Base-by-base conservation (phyloP, 2,329 filamentous ascomycete species). In the Epicoccum nigrum region DNA sequence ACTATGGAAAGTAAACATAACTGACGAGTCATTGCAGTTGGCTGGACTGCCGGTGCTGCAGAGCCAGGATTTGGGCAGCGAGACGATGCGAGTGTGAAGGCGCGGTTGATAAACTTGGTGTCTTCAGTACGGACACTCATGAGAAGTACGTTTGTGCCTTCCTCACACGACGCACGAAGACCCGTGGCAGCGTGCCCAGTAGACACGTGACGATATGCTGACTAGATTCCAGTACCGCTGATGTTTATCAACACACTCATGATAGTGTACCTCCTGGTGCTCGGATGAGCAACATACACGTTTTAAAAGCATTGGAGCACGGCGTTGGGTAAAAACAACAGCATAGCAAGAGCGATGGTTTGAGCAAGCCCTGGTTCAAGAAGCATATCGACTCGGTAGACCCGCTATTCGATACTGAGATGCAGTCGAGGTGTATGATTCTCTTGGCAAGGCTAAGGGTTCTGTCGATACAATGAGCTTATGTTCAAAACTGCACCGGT, bases 41-140 rank as follows among this genome's bases (percentile, higher is more conserved):
- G 92, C 70, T 92, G 93, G 83, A 92, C 82, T 44, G 78, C 79
- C 35, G 76, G 76, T 43, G 78, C 82, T 28, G 43, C 49, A 40
- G 91, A 96, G 62, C 87, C 90, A 1, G 86, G 86, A 32, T 96
- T 96, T 72, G 91, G 86, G 60, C 81, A 67, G 67, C 79, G 81
- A 60, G 83, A 89, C 63, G 89, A 90, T 62, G 83, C 86, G 59
- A 92, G 90, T 74, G 82, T 96, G 65, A 93, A 94, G 75, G 87
- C 87, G 43, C 94, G 94, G 74, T 81, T 92, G 33, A 87, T 97
- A 65, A 92, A 96, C 72, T 77, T 97, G 67, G 94, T 97, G 61
- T 89, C 90, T 28, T 94, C 90, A 67, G 88, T 97, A 63, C 83
- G 93, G 74, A 96, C 90, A 51, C 79, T 97, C 46, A 96, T 96